These are phyloP conservation scores for Ceratobasidium theobromae DNA, from an alignment of 1,284 basidiomycete genomes.

Conservation along the genomic window DNA sequence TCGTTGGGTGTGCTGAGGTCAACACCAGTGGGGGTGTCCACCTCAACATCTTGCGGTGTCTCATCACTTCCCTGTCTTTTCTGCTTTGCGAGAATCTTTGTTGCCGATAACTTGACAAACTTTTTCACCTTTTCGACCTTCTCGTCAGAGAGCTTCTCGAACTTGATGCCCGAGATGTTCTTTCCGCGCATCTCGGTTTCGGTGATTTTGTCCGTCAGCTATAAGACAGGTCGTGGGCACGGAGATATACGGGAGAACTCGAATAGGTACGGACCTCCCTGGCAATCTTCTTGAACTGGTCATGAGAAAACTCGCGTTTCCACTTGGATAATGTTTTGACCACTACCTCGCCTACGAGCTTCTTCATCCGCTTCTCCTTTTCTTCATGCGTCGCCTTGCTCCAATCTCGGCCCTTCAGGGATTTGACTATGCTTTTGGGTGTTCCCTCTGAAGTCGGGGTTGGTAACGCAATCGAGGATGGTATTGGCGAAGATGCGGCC, in stretches of 20 bases:
- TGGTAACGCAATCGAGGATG: constrained; percentile 1
- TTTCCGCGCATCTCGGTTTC: constrained; percentile 77
- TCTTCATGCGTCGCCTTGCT: constrained; percentile 54
- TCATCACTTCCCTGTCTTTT: neutral
- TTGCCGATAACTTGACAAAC: constrained; percentile 63
- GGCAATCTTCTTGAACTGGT: constrained; percentile 92
- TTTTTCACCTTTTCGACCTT: constrained; percentile 89
- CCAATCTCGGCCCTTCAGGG: constrained; percentile 48
- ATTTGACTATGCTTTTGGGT: constrained; percentile 36
- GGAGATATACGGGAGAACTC: constrained; percentile 19
- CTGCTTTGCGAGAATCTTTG: constrained; percentile 22
- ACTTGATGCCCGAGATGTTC: constrained; percentile 69
- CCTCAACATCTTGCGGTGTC: constrained; percentile 2
- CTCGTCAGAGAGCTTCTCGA: constrained; percentile 80
- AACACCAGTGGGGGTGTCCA: constrained; percentile 3
- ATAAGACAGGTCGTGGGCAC: constrained; percentile 6
- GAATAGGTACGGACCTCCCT: constrained; percentile 69
- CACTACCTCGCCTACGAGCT: constrained; percentile 85
- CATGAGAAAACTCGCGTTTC: constrained; percentile 74
- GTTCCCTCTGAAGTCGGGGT: constrained; percentile 46
- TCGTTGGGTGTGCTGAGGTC: constrained; percentile 15
- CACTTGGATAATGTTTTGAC: constrained; percentile 92
- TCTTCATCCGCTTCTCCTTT: constrained; percentile 82
- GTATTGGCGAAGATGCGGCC: constrained; percentile 37
- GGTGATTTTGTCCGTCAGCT: constrained; percentile 79